phyloP scores from a whole-genome alignment of 352 stramenopile species.

The Globisporangium viniferum region DNA sequence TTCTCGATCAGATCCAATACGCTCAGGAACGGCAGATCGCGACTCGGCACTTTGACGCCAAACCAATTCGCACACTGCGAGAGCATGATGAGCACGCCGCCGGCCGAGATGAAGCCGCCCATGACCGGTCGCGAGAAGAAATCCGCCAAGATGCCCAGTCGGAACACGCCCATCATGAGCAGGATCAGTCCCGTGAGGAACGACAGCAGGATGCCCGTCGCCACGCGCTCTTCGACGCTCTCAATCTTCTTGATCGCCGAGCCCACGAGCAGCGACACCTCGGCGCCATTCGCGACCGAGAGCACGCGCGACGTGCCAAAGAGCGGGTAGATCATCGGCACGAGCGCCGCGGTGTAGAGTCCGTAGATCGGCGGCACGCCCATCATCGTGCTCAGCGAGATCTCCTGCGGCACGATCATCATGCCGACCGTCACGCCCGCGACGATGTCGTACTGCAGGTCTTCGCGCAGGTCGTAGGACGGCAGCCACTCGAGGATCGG shows the following conservation, averaged over 20 bases:
- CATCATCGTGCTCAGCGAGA: conserved; percentile 89
- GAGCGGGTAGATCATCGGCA: conserved; percentile 85
- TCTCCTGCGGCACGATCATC: conserved; percentile 89
- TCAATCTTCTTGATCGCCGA: conserved; percentile 66
- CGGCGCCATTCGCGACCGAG: conserved; percentile 71
- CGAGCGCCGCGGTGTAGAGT: conserved; percentile 82
- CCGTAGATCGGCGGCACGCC: conserved; percentile 85
- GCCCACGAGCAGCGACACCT: conserved; percentile 56
- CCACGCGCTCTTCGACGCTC: conserved; percentile 45
- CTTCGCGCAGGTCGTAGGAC: conserved; percentile 46
- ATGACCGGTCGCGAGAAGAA: conserved; percentile 90
- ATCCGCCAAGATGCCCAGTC: conserved; percentile 80
- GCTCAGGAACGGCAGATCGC: conserved; percentile 57
- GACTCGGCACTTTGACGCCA: conserved; percentile 56
- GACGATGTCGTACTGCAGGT: conserved; percentile 55
- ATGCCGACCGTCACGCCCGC: conserved; percentile 66
- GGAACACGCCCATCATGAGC: conserved; percentile 76
- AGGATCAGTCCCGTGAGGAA: conserved; percentile 79
- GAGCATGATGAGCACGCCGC: conserved; percentile 89
- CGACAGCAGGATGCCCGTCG: conserved; percentile 47
- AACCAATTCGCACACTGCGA: conserved; percentile 88
- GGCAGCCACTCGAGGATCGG: conserved; percentile 63
- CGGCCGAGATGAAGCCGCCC: conserved; percentile 88
- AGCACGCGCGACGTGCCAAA: conserved; percentile 83
- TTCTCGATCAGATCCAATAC: conserved; percentile 54